Base-by-base conservation (phyloP, 257 asterid genomes). In the Penstemon davidsonii region DNA sequence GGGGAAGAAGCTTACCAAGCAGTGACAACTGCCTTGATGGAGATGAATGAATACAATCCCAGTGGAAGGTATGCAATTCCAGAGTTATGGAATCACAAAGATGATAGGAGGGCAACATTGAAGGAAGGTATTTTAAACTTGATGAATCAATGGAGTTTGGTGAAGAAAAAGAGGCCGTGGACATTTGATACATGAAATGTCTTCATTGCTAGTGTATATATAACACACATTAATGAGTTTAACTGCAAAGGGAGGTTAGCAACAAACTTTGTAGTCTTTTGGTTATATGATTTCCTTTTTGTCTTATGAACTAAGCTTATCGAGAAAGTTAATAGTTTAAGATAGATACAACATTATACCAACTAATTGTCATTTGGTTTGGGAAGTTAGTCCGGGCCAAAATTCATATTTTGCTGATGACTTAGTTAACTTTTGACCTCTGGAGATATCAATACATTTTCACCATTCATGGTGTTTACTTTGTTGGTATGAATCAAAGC, bases 81-180 rank as follows among this genome's bases (percentile, higher is more conserved):
- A 3, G 96, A 87, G 86, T 81, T 89, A 62, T 87, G 96, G 95
- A 82, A 84, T 73, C 70, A 76, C 64, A 74, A 55, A 11, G 85
- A 72, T 0, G 69, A 75, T 3, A 71, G 82, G 81, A 76, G 76
- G 70, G 96, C 96, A 57, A 79, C 84, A 1, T 69, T 86, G n/a
- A 70, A 65, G 73, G 95, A 87, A 79, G 95, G 92, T 55, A 76
- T 78, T 55, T 42, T 61, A 2, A 44, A 60, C 66, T 51, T 86
- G 47, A 25, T 87, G 70, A 83, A 73, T 65, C 81, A 79, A 76
- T 87, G 86, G 96, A 70, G 70, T 43, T 18, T 3, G 57, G 45
- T 71, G 40, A 77, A 78, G 56, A 55, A 12, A 53, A 79, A 70
- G 80, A 75, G 49, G 60, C 70, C 50, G 7, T 68, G 52, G 63